Evolutionary conservation across 2,329 filamentous ascomycete species (phyloP).

Genomic region (Hypoxylon sp.): DNA sequence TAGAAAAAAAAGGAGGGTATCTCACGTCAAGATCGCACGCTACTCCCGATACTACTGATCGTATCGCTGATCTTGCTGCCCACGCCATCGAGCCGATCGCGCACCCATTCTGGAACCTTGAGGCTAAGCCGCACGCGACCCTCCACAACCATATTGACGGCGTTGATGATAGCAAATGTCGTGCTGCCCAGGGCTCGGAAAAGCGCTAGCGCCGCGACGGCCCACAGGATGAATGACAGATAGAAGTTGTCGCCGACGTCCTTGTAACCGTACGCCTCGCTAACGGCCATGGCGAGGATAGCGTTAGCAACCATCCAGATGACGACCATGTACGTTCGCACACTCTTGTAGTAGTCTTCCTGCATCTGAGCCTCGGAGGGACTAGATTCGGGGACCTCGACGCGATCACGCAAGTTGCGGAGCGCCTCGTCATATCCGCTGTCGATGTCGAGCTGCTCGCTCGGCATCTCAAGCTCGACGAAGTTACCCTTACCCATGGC

Average conservation of each 20-base stretch:
- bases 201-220: conserved; percentile 82
- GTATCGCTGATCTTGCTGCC: conserved; percentile 54
- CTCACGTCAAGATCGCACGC: conserved; percentile 32
- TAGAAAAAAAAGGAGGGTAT: too few relatives aligned
- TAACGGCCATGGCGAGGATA: conserved; percentile 90
- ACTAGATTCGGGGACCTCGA: conserved; percentile 75
- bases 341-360: conserved; percentile 98
- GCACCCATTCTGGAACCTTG: conserved; percentile 58
- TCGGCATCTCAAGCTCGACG: conserved; percentile 97
- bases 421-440: conserved; percentile 96
- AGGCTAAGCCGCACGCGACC: conserved; percentile 73
- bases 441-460: conserved; percentile 97
- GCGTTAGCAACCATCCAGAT: conserved; percentile 94
- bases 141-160: conserved; percentile 85
- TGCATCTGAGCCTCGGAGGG: conserved; percentile 83
- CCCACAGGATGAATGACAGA: conserved; percentile 91
- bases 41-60: conserved; percentile 57
- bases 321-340: conserved; percentile 97
- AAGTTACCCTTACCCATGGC: conserved; percentile 79
- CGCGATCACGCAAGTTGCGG: conserved; percentile 90
- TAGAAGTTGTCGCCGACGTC: conserved; percentile 86
- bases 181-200: conserved; percentile 87
- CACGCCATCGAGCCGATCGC: conserved; percentile 55
- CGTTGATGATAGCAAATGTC: conserved; percentile 84
- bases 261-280: conserved; percentile 79